Evolutionary conservation across 2,329 filamentous ascomycete species (phyloP).

Genomic region (Fusarium sp.): DNA sequence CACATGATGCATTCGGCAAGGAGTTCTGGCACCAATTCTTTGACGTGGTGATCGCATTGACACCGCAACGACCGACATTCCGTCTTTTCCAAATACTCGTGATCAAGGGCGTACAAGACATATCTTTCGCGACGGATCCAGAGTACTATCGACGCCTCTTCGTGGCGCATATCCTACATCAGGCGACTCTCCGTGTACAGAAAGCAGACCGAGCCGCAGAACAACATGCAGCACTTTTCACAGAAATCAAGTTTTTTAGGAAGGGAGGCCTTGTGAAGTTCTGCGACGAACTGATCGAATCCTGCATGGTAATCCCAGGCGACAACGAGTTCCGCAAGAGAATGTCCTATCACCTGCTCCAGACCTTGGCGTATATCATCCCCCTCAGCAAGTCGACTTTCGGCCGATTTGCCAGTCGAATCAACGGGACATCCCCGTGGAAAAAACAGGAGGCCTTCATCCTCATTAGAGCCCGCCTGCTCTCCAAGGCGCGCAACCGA

Average conservation of each 20-base stretch:
- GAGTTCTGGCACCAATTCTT: conserved; percentile 29
- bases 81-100: conserved; percentile 6
- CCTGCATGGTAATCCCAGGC: conserved; percentile 3
- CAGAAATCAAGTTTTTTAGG: neutral
- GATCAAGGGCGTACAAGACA: neutral
- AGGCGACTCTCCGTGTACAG: neutral
- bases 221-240: neutral
- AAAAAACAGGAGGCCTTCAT: conserved; percentile 13
- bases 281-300: neutral
- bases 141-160: conserved; percentile 17
- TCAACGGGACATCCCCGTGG: conserved; percentile 2
- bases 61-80: conserved; percentile 24
- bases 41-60: conserved; percentile 17
- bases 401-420: neutral
- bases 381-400: conserved; percentile 4
- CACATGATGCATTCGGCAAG: conserved; percentile 16
- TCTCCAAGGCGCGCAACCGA: conserved; percentile 3
- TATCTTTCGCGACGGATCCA: neutral
- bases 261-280: neutral
- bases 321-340: conserved; percentile 5
- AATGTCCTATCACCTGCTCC: conserved; percentile 22
- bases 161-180: conserved; percentile 10
- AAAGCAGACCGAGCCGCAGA: neutral
- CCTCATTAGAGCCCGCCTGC: conserved; percentile 20
- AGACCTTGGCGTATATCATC: conserved; percentile 15